Evolutionary conservation across 2,329 filamentous ascomycete species (phyloP), one percentile per base, ranked within the genome.

Genomic region (Xylariales sp.): DNA sequence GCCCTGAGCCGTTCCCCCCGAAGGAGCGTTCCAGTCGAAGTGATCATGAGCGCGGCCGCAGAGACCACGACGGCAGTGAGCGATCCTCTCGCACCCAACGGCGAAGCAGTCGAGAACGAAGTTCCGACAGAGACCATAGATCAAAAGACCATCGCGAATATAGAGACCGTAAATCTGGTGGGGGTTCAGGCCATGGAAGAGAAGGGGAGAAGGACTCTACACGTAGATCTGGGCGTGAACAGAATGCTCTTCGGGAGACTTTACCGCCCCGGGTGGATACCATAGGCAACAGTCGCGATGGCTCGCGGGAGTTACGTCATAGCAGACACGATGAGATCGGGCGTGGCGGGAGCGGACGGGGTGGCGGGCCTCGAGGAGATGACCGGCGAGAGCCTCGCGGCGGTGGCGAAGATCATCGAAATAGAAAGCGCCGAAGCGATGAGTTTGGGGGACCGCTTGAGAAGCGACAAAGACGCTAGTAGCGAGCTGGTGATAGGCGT

Each of bases 81-180:
- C 78, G 81, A 49, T 74, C 78, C 16, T 80, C 74, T 69, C 81
- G 73, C 71, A 74, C 72, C 56, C 83, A 76, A 28, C 81, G 84
- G n/a, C 83, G 85, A 34, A 81, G 78, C 71, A 87, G 85, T 68
- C 82, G 84, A 46, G 85, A 87, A 57, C 81, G 83, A 28, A 86
- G 81, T 67, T 74, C 79, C 5, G 81, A 81, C 12, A 81, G 84
- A 45, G 85, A 86, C 9, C 79, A 83, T 30, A 82, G 85, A 16
- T 69, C 75, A 32, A 78, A 77, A 65, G 75, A 77, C 2, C 69
- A 74, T 50, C 74, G 75, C 32, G 76, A 78, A 16, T 74, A 75
- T 53, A 69, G 77, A 60, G 72, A 77, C 28, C 74, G 73, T 12
- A 78, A 76, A 52, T 72, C 75, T 36, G 69, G 72, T 14, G 74